Evolutionary conservation across 352 stramenopile genomes (phyloP), one percentile per base, ranked within the genome.

Genomic region (Pythium volutum): DNA sequence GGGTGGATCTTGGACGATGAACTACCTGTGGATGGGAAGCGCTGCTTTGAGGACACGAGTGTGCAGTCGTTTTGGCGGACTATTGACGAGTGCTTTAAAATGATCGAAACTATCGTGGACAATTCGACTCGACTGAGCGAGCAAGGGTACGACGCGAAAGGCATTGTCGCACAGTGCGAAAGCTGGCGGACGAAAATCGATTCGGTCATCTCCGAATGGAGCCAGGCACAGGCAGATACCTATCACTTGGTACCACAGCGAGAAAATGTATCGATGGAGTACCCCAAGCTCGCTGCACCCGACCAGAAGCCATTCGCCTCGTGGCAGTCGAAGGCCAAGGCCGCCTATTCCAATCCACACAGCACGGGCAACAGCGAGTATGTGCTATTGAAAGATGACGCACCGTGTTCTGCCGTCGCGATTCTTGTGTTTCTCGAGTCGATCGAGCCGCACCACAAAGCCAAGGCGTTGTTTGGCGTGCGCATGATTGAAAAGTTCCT

Each of bases 1-100:
- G n/a, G 76, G 23, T 55, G 41, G 3, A n/a, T 75, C 34, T 52
- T 77, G 8, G 47, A 61, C 26, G 14, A 15, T 10, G 23, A 34
- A 12, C 34, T 51, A 6, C 47, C 47, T 8, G 12, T 56, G n/a
- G 34, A 56, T 33, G 49, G 49, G 14, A 29, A 14, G 7, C 31
- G 16, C 2, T 22, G 18, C 34, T 56, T 56, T 25, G 31, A 56
- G 11, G 12, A 34, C 7, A n/a, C 12, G 31, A 56, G 31, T 22
- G 55, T 27, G 6, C 1, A 20, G 1, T 5, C 29, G 29, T 62
- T 62, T 38, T 62, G 55, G 55, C 29, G 33, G 7, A 36, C 9
- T 4, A 25, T 59, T 10, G 49, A 65, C 22, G n/a, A 41, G 7
- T 53, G 48, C 31, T 59, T 65, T 51, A 39, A 65, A 18, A 59